Evolutionary conservation across 2,329 filamentous ascomycete genomes (phyloP).

Genomic region (Pestalotiopsis sp.): DNA sequence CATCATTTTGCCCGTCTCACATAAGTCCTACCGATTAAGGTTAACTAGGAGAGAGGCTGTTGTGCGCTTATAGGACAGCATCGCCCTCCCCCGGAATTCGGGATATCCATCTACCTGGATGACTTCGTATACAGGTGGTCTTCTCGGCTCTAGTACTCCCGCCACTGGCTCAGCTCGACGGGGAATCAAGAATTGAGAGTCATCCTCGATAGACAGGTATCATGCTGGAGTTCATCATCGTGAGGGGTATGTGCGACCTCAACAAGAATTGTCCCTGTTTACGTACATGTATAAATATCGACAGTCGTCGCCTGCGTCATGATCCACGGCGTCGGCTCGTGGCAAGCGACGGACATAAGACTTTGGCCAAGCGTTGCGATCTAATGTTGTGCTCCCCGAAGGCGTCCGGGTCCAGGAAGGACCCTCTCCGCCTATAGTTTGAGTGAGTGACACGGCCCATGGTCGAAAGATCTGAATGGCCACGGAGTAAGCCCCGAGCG

Average conservation of each 20-base stretch:
- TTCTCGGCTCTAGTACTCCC: no score
- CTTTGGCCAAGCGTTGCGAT: background rate
- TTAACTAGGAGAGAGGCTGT: background rate
- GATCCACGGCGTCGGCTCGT: background rate
- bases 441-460: background rate
- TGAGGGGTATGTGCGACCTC: background rate
- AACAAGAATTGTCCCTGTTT: background rate
- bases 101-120: background rate
- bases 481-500: no score
- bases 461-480: background rate
- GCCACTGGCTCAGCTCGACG: no score
- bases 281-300: background rate
- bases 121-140: background rate
- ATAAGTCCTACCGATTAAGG: background rate
- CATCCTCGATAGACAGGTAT: background rate
- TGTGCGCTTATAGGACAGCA: background rate
- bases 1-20: background rate
- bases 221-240: background rate
- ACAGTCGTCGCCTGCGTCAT: background rate
- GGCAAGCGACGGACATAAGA: background rate
- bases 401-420: background rate
- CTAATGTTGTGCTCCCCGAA: background rate
- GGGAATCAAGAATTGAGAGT: no score
- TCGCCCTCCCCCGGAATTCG: background rate
- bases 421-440: background rate